Conservation (phyloP, 2,329 filamentous ascomycete species). For the Xylariaceae sp. region DNA sequence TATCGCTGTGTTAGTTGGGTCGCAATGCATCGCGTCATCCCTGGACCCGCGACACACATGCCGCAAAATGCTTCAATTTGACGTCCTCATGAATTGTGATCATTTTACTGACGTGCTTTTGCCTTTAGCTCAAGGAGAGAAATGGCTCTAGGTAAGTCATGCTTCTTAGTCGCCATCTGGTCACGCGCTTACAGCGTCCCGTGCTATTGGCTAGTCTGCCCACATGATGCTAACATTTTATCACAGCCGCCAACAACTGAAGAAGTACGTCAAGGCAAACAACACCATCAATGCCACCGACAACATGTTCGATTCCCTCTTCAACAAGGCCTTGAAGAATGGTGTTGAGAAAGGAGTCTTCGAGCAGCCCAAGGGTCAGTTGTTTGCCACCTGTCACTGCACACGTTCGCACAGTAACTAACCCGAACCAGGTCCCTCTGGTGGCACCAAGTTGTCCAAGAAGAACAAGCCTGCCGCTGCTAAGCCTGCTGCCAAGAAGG, state of each 20-base stretch:
- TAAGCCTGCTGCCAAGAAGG: conserved; percentile 25
- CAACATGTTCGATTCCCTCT: conserved; percentile 58
- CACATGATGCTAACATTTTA: conserved; percentile 24
- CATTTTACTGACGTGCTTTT: conserved; percentile 35
- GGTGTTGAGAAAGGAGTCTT: conserved; percentile 87
- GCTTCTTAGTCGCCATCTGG: neutral
- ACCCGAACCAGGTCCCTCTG: conserved; percentile 63
- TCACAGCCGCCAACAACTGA: conserved; percentile 51
- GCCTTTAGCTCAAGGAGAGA: conserved; percentile 54
- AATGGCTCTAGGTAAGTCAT: conserved; percentile 50
- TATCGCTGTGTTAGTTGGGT: conserved; percentile 14
- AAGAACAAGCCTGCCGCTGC: conserved; percentile 51
- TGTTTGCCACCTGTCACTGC: too few species aligned
- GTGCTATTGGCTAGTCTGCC: neutral
- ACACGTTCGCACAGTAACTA: too few species aligned
- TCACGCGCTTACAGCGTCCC: neutral
- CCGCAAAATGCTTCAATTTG: too few species aligned
- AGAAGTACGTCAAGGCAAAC: conserved; percentile 48
- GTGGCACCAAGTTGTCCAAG: conserved; percentile 89
- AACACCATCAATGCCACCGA: conserved; percentile 32
- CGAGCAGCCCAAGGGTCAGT: conserved; percentile 80
- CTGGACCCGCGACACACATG: neutral
- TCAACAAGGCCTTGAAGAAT: conserved; percentile 66
- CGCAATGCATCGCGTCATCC: conserved; percentile 12
- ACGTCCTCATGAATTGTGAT: neutral